Base-by-base conservation (phyloP, 2,329 filamentous ascomycete genomes). In the Penicillium palitans region DNA sequence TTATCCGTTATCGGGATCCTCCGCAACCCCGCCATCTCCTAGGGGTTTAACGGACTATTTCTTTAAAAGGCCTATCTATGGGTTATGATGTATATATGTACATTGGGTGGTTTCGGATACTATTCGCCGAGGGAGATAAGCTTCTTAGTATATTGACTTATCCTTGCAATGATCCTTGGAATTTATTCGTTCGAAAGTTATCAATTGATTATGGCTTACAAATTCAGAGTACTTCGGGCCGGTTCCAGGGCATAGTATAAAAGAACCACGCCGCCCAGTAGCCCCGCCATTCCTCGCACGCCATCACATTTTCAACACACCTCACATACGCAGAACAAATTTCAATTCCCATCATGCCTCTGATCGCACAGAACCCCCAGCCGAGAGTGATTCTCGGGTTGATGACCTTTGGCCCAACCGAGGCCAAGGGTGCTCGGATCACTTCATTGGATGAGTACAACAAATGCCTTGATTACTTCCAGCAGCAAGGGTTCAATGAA, bases 371-470 rank as follows among this genome's bases (percentile, higher is more conserved):
- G 58, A 74, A 70, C 42, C 62, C 64, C 25, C 88, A 86, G 66
- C 83, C 87, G 63, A 84, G 89, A 62, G 81, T 91, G 68, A 91
- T 96, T 80, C 86, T 96, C 40, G 91, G 91, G 64, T 82, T 92
- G 55, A 95, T 96, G 91, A 93, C 89, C 70, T 92, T 91, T 78
- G 90, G 89, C 31, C 86, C 90, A 2, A 83, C 85, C 57, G 81
- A 82, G 58, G 72, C 73, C 17, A 71, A 75, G 13, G 90, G 90
- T 37, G 90, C 88, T 45, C 87, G 91, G 46, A 87, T 96, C 69
- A 93, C 90, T 24, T 80, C 79, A 19, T 74, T 86, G n/a, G 79
- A 85, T 58, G 87, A 89, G 44, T 91, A 88, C 79, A 90, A 87
- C 66, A 84, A 84, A 66, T 83, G 84, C 44, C 84, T 96, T 39